These are phyloP conservation scores for Komagataella ulmi DNA, from an alignment of 805 yeast genomes.

Conservation along the genomic window DNA sequence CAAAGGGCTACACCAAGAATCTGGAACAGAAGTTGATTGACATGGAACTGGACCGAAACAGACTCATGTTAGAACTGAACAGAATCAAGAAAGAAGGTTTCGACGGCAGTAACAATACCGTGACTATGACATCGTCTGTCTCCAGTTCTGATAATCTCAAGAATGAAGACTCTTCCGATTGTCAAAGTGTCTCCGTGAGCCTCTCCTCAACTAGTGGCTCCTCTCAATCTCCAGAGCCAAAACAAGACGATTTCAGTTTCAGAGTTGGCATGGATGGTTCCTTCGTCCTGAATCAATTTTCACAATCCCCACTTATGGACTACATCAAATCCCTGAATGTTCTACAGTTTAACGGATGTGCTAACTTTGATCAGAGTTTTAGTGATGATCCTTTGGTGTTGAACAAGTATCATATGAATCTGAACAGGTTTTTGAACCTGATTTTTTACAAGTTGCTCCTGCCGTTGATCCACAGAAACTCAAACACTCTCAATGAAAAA, in stretches of 20 bases:
- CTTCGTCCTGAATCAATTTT: background rate
- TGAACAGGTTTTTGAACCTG: constrained; percentile 19
- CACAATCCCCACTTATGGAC: background rate
- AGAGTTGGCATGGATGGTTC: background rate
- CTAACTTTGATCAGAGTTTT: background rate
- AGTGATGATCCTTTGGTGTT: constrained; percentile 10
- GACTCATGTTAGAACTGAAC: constrained; percentile 21
- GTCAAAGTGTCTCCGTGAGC: background rate
- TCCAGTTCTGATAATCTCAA: background rate
- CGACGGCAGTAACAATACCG: background rate
- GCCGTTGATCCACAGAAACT: constrained; percentile 12
- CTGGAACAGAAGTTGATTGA: constrained; percentile 49
- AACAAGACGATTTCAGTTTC: background rate
- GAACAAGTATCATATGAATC: constrained; percentile 20
- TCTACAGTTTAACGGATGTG: background rate
- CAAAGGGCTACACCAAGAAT: constrained; percentile 71
- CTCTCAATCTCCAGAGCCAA: background rate
- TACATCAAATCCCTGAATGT: background rate
- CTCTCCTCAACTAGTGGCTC: background rate
- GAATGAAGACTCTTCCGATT: background rate
- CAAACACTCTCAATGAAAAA: constrained; percentile 3
- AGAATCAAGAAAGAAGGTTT: background rate
- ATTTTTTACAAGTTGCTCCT: constrained; percentile 18
- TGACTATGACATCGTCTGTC: background rate
- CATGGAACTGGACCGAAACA: constrained; percentile 41